These are phyloP conservation scores for Porphyrellus cyaneotinctus DNA, from an alignment of 768 basidiomycete genomes.

Conservation along the genomic window DNA sequence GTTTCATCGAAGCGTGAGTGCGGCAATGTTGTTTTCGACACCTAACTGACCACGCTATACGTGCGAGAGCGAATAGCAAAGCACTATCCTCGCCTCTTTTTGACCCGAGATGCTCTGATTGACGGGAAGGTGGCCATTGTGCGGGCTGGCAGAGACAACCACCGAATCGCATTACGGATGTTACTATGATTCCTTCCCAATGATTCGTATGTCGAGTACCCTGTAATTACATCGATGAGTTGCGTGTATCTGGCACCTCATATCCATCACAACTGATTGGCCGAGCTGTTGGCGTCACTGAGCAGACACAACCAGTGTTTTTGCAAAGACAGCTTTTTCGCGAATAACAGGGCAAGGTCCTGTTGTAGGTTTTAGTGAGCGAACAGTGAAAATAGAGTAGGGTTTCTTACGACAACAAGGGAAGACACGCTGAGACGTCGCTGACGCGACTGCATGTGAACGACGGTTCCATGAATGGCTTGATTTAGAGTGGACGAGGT, in stretches of 20 bases:
- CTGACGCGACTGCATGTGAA: slow-evolving; percentile 1
- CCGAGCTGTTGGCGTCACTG: background rate
- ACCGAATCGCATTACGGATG: slow-evolving; percentile 39
- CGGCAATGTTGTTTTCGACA: background rate
- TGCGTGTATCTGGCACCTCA: background rate
- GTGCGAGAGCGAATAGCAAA: slow-evolving; percentile 69
- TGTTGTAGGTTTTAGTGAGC: slow-evolving; percentile 9
- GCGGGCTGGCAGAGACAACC: slow-evolving; percentile 70
- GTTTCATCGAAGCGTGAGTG: slow-evolving; percentile 60
- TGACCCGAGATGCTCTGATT: slow-evolving; percentile 49
- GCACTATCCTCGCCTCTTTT: slow-evolving; percentile 42
- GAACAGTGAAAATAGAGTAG: background rate
- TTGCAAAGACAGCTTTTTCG: slow-evolving; percentile 2
- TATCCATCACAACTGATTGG: background rate
- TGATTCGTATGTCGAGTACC: no score
- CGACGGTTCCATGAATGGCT: slow-evolving; percentile 3
- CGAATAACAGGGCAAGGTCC: slow-evolving; percentile 22
- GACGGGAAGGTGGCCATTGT: slow-evolving; percentile 59
- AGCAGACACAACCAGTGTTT: background rate
- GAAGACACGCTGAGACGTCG: slow-evolving; percentile 17
- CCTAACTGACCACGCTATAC: slow-evolving; percentile 28
- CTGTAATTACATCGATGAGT: slow-evolving; percentile 12
- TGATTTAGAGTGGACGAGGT: background rate
- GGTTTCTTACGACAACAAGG: slow-evolving; percentile 21
- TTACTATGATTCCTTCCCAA: background rate